phyloP scores from a whole-genome alignment of 352 stramenopile genomes.

The Phytophthora tubulina region DNA sequence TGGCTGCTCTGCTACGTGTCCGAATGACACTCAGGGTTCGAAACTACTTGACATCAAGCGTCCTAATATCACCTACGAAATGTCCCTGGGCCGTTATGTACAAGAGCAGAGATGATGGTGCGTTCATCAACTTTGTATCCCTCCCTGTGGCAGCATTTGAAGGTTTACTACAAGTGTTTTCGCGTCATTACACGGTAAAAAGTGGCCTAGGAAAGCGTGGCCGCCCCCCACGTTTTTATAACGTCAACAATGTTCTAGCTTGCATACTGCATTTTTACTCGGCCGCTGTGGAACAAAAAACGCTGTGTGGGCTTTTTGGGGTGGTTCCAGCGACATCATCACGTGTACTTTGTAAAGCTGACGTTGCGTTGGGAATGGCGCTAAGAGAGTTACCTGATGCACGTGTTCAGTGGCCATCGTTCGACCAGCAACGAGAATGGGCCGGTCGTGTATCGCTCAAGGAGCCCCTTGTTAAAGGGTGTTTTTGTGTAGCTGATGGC shows the following conservation, averaged over 20 bases:
- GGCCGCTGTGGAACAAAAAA: background rate
- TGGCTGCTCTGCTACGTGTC: background rate
- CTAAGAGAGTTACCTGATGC: background rate
- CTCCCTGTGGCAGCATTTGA: background rate
- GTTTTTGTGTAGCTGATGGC: conserved; percentile 17
- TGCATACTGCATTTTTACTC: background rate
- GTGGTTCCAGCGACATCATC: background rate
- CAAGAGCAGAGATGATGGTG: background rate
- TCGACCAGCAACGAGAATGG: background rate
- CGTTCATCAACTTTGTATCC: background rate
- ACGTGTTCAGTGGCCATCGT: background rate
- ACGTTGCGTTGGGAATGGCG: background rate
- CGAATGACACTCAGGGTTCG: background rate
- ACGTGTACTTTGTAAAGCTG: background rate
- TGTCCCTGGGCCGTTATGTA: background rate
- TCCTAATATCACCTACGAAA: background rate
- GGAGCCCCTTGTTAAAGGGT: conserved; percentile 5
- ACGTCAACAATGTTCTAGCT: background rate
- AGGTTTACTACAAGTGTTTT: background rate
- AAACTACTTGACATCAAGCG: background rate
- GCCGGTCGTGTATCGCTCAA: background rate
- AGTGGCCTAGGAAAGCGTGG: background rate
- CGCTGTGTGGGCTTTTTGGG: background rate
- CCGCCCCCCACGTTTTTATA: background rate
- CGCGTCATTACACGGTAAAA: background rate